A percentile compares a stretch with the other conserved stretches of the same genome.
phyloP scores from a whole-genome alignment of 495 filamentous ascomycete genomes.

The Lineolata rhizophorae region DNA sequence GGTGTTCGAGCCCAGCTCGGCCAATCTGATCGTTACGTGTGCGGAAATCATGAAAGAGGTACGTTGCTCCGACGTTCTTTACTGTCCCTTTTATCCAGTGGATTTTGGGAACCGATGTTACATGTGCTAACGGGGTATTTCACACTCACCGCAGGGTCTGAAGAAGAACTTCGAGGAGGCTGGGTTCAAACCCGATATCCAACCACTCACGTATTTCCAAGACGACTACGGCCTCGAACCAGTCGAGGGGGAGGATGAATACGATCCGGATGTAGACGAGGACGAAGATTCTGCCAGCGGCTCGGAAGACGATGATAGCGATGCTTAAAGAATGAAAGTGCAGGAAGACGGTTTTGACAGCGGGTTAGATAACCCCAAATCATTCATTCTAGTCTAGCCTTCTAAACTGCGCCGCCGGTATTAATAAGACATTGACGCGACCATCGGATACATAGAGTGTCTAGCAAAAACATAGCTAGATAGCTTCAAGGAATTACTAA shows the following conservation, averaged over 20 bases:
- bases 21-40: constrained; percentile 78
- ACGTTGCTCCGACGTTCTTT: constrained; percentile 14
- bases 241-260: constrained; percentile 28
- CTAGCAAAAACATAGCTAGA: too few species aligned
- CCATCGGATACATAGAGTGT: too few species aligned
- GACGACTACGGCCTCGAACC: constrained; percentile 75
- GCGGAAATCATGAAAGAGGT: constrained; percentile 69
- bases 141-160: constrained; percentile 33
- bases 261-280: constrained; percentile 41
- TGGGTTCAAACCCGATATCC: constrained; percentile 58
- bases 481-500: too few species aligned
- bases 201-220: constrained; percentile 59
- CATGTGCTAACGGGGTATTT: constrained; percentile 5
- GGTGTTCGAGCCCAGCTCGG: constrained; percentile 50
- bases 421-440: too few species aligned
- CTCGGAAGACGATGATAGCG: too few species aligned
- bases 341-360: too few species aligned
- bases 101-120: constrained; percentile 1
- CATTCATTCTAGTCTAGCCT: too few species aligned
- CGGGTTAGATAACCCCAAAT: too few species aligned
- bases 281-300: too few species aligned
- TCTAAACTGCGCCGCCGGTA: too few species aligned
- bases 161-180: constrained; percentile 44
- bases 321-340: too few species aligned
- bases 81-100: background rate